Evolutionary conservation across 345 rosid genomes (phyloP), one percentile per base, ranked within the genome.

Genomic region (Isatis tinctoria): DNA sequence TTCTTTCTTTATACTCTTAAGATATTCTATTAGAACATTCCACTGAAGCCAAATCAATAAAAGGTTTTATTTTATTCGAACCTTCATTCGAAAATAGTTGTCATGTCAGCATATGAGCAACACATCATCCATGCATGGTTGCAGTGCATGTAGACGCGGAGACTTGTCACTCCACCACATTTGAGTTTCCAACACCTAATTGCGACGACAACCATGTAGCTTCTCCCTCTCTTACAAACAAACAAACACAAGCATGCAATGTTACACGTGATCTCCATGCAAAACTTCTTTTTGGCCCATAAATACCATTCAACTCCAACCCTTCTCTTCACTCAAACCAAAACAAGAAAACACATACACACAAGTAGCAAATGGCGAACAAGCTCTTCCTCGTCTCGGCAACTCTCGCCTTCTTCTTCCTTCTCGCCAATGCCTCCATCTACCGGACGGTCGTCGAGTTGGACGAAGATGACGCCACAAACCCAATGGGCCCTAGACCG

Each of bases 401-500:
- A n/a, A 43, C 74, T 18, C 73, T 78, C 3, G 73, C 81, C 32
- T 16, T 78, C 51, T 72, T 47, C 32, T 17, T 78, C 45, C 81
- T 78, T 41, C 68, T 78, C 48, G 13, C 77, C 64, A 78, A 78
- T 27, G 81, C 81, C 27, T 78, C 81, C 73, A 78, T 72, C 74
- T 78, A 78, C 78, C 78, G 81, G 18, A 78, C 78, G 3, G 6
- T 66, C 6, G 74, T 78, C 5, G 78, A 78, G 65, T 27, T 78
- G 10, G 78, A 67, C 0, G 81, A 72, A 52, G 77, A 59, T 14
- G 81, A 33, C 24, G 17, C 1, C 6, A 53, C 60, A 33, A 75
- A 69, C 70, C 79, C 13, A 9, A 39, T 6, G 3, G 71, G 65
- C 10, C 71, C 64, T n/a, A n/a, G n/a, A n/a, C n/a, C n/a, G 36